A percentile compares a stretch with the other conserved stretches of the same genome.
These are phyloP conservation scores for Ascodesmis nigricans DNA, from an alignment of 495 filamentous ascomycete genomes.

Conservation along the genomic window DNA sequence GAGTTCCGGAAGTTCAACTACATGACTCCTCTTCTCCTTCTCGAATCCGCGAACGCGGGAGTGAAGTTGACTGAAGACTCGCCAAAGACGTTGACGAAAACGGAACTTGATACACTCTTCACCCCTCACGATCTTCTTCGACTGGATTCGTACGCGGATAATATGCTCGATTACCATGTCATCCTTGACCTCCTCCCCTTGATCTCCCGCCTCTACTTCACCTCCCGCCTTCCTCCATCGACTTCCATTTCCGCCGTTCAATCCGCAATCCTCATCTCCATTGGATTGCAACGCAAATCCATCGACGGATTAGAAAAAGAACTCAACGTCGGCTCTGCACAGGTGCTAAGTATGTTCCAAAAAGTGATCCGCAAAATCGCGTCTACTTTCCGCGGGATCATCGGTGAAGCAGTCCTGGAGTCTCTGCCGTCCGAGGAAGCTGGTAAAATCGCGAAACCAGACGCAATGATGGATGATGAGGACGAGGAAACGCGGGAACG, in stretches of 20 bases:
- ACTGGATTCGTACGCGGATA: slow-evolving; percentile 83
- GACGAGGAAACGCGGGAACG: slow-evolving; percentile 42
- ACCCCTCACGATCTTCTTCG: slow-evolving; percentile 89
- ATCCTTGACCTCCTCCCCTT: slow-evolving; percentile 79
- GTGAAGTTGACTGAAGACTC: slow-evolving; percentile 31
- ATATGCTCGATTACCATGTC: slow-evolving; percentile 92
- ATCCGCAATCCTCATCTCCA: slow-evolving; percentile 60
- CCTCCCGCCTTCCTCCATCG: slow-evolving; percentile 39
- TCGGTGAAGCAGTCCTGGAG: slow-evolving; percentile 50
- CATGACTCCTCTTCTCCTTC: slow-evolving; percentile 62
- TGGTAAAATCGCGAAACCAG: slow-evolving; percentile 32
- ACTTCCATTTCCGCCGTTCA: slow-evolving; percentile 60
- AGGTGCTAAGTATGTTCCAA: slow-evolving; percentile 88
- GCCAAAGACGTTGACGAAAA: slow-evolving; percentile 35
- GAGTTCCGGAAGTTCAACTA: slow-evolving; percentile 75
- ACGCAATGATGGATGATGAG: slow-evolving; percentile 30
- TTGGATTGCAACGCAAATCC: slow-evolving; percentile 74
- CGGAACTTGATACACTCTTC: slow-evolving; percentile 48
- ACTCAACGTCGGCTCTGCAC: slow-evolving; percentile 44
- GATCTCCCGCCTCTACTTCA: slow-evolving; percentile 64
- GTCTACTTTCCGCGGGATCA: slow-evolving; percentile 46
- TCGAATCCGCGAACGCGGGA: slow-evolving; percentile 63
- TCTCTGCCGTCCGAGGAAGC: slow-evolving; percentile 38
- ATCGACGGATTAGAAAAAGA: slow-evolving; percentile 67
- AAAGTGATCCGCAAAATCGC: slow-evolving; percentile 81